A percentile compares a stretch with the other conserved stretches of the same genome.
Evolutionary conservation across 345 rosid species (phyloP).

Genomic region (Dipteronia sinensis): DNA sequence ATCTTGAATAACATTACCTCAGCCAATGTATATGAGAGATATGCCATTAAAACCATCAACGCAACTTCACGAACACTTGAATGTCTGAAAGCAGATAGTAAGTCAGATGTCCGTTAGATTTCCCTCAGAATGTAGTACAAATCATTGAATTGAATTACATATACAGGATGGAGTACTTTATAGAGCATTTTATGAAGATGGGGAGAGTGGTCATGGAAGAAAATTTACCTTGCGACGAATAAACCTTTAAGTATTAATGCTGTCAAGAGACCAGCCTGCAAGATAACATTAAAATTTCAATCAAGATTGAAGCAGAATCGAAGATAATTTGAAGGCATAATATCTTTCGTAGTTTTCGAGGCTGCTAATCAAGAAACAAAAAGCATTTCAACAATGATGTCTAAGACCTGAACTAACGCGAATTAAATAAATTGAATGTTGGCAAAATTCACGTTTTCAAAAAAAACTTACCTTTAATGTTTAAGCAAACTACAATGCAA

Average conservation of each 20-base stretch:
- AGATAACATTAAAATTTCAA: conserved; percentile 17
- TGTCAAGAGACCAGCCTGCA: conserved; percentile 77
- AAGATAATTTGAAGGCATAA: background rate
- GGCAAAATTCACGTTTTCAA: background rate
- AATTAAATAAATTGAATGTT: background rate
- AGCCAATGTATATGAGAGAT: conserved; percentile 83
- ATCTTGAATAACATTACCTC: conserved; percentile 51
- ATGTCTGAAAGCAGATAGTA: conserved; percentile 49
- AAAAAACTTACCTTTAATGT: background rate
- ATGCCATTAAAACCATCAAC: conserved; percentile 81
- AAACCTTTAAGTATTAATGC: conserved; percentile 61
- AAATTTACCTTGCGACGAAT: conserved; percentile 65
- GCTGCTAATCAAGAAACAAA: background rate
- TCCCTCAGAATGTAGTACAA: background rate
- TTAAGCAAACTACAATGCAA: background rate
- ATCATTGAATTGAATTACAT: background rate
- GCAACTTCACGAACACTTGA: conserved; percentile 77
- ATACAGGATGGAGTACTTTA: background rate
- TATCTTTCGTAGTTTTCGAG: background rate
- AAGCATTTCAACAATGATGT: background rate
- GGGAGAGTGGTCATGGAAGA: background rate
- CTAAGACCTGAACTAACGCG: background rate
- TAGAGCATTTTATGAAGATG: conserved; percentile 1
- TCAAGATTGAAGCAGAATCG: background rate
- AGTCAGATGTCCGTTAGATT: background rate